These are phyloP conservation scores for Epichloe scottii DNA, from an alignment of 2,329 filamentous ascomycete species.

Conservation along the genomic window DNA sequence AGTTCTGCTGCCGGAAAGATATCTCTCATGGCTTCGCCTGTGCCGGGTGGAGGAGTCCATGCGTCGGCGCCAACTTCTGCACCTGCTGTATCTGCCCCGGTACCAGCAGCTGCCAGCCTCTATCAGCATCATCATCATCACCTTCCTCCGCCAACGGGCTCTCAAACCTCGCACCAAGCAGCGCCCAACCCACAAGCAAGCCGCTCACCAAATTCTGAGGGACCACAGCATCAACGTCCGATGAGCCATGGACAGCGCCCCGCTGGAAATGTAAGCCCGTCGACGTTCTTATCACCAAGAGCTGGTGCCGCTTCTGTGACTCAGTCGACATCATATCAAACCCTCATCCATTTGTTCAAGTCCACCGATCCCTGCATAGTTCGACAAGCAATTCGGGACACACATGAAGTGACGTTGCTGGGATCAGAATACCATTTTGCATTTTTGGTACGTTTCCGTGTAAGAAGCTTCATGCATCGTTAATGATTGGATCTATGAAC, in stretches of 20 bases:
- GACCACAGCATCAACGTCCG: background rate
- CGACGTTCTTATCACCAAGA: background rate
- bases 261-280: background rate
- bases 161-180: background rate
- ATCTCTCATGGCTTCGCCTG: background rate
- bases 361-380: conserved; percentile 31
- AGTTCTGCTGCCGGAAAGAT: background rate
- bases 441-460: conserved; percentile 34
- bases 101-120: background rate
- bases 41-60: background rate
- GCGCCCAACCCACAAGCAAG: background rate
- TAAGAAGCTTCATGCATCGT: background rate
- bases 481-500: background rate
- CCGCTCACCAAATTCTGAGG: background rate
- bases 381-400: conserved; percentile 34
- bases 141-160: background rate
- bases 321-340: background rate
- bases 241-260: background rate
- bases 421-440: conserved; percentile 40
- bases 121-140: background rate
- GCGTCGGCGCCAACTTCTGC: background rate
- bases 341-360: conserved; percentile 20
- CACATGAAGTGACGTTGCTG: conserved; percentile 36
- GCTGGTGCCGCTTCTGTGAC: background rate
- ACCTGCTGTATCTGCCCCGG: background rate